Percentiles rank a stretch among this genome's conserved stretches.
Evolutionary conservation across 2,329 filamentous ascomycete genomes (phyloP).

Genomic region (Ophiostoma sp.): DNA sequence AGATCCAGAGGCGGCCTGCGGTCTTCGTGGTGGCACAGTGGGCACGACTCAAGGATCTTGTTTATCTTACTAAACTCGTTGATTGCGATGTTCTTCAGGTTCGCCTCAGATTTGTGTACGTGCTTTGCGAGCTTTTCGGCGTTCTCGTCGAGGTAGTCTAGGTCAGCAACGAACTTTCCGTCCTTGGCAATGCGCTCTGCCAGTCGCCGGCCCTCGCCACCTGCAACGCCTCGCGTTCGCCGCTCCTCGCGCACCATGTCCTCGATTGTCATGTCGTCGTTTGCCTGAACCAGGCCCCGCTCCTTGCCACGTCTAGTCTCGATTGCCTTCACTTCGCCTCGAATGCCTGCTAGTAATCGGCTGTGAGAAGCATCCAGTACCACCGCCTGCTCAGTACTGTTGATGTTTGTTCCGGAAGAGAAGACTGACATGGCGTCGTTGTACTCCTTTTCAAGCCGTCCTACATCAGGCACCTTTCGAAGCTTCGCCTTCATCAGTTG

Average conservation of each 20-base stretch:
- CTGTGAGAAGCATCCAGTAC: constrained; percentile 85
- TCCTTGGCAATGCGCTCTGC: constrained; percentile 95
- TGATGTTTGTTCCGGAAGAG: constrained; percentile 37
- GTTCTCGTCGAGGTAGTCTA: constrained; percentile 98
- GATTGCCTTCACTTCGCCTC: constrained; percentile 69
- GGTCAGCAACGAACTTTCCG: constrained; percentile 78
- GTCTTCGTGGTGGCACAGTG: constrained; percentile 90
- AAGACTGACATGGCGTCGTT: constrained; percentile 65
- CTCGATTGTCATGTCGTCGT: constrained; percentile 91
- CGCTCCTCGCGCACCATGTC: constrained; percentile 97
- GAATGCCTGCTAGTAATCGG: constrained; percentile 71
- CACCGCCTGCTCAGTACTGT: constrained; percentile 57
- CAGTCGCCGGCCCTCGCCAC: constrained; percentile 73
- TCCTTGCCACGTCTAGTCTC: constrained; percentile 77
- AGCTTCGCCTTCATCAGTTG: constrained; percentile 96
- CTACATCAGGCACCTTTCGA: constrained; percentile 67
- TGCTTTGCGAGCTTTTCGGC: constrained; percentile 80
- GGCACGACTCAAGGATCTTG: constrained; percentile 76
- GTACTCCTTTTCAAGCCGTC: constrained; percentile 76
- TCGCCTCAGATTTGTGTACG: constrained; percentile 80
- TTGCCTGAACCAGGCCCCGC: constrained; percentile 78
- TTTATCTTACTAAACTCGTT: constrained; percentile 86
- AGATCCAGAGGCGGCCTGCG: constrained; percentile 54
- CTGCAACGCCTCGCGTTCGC: constrained; percentile 69
- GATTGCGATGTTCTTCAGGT: constrained; percentile 82